A percentile compares a stretch with the other conserved stretches of the same genome.
Evolutionary conservation across 2,329 filamentous ascomycete species (phyloP).

Genomic region (Exserohilum turcica): DNA sequence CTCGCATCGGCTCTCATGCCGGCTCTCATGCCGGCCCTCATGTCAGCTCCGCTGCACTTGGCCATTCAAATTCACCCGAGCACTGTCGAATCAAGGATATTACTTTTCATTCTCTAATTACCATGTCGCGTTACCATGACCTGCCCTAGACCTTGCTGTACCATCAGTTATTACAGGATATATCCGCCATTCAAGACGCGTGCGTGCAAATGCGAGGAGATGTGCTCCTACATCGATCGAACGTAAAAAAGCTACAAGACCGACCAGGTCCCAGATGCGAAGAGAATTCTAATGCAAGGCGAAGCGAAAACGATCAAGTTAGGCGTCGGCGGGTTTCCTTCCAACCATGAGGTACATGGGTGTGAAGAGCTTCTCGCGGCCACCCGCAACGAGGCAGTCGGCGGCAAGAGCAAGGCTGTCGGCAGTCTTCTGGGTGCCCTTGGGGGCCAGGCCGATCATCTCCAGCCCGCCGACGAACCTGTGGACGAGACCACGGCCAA

Average conservation of each 20-base stretch:
- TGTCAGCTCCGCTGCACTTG: too few species aligned
- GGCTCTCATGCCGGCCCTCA: too few species aligned
- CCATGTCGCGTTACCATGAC: conserved; percentile 31
- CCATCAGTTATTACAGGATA: conserved; percentile 36
- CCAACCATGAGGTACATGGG: conserved; percentile 98
- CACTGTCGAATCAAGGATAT: neutral
- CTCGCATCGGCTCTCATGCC: neutral
- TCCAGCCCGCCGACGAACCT: conserved; percentile 78
- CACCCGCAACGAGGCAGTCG: conserved; percentile 86
- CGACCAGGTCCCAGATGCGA: conserved; percentile 14
- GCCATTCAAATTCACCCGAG: neutral
- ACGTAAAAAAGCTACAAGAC: conserved; percentile 23
- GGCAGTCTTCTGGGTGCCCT: conserved; percentile 91
- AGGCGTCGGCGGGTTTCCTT: conserved; percentile 70
- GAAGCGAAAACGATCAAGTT: conserved; percentile 16
- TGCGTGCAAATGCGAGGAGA: conserved; percentile 22
- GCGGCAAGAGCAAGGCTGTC: conserved; percentile 82
- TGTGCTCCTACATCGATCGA: conserved; percentile 15
- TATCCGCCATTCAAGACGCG: conserved; percentile 25
- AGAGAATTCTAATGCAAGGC: conserved; percentile 28
- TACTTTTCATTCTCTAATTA: conserved; percentile 10
- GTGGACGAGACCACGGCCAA: conserved; percentile 77
- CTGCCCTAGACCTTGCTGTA: conserved; percentile 19
- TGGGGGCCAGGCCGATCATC: conserved; percentile 73
- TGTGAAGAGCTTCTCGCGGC: conserved; percentile 88